Evolutionary conservation across 345 rosid species (phyloP), one percentile per base, ranked within the genome.

Genomic region (Leavenworthia alabamica): DNA sequence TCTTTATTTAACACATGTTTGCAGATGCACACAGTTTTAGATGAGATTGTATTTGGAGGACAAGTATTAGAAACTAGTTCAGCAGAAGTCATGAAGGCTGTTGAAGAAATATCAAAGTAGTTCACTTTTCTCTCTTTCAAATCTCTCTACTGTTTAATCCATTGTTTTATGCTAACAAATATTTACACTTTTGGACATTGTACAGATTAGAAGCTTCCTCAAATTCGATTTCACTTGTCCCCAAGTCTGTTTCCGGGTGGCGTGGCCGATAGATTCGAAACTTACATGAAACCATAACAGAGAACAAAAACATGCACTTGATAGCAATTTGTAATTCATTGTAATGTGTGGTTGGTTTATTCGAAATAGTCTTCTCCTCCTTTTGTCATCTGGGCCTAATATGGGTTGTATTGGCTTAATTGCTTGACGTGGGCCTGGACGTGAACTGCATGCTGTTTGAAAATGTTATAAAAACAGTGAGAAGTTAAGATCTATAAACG

Each of bases 51-150:
- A 48, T 87, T 84, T 70, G 96, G 96, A 72, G 99, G 97, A 31
- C 96, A 93, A 53, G 97, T 89, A 64, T 75, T 90, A 27, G 99
- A 93, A 77, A 89, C 97, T 71, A 89, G 82, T 71, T 87, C 95
- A 16, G 35, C 79, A 4, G 97, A 93, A 75, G 79, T 93, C 57
- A 75, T 84, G 66, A 93, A 73, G 67, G 90, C 86, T 49, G 83
- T 84, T 19, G 91, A 89, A 78, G 92, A 93, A 71, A 89, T 93
- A 77, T 83, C 95, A 5, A 89, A 71, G 99, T 89, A 62, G 46
- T 9, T 35, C 46, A 7, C 72, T 67, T 58, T 33, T 60, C 72
- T 56, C 60, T 39, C 59, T 50, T 70, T 57, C 48, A 7, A 33
- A 11, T 12, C 13, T 40, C 50, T 35, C 50, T 32, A 16, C 40